Conservation (phyloP, 2,329 filamentous ascomycete genomes). For the Acrodontium crateriforme region DNA sequence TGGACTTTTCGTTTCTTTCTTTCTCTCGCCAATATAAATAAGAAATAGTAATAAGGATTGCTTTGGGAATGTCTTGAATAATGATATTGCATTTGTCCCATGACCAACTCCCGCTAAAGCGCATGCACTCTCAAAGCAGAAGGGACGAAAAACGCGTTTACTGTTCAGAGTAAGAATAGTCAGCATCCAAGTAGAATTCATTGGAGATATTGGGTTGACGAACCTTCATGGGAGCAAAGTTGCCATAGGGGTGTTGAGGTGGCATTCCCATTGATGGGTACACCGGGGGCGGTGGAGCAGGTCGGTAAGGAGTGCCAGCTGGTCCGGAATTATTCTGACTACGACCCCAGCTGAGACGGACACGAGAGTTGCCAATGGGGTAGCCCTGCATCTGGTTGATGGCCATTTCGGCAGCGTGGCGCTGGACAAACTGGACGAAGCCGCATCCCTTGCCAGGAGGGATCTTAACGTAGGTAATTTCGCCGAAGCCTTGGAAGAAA, state of each 20-base stretch:
- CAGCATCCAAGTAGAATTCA: constrained; percentile 3
- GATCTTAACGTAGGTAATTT: constrained; percentile 99
- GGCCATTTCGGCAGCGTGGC: constrained; percentile 97
- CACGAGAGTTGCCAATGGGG: constrained; percentile 95
- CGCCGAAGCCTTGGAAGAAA: constrained; percentile 98
- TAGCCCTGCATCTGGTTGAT: constrained; percentile 99
- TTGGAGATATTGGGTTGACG: constrained; percentile 3
- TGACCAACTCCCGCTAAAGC: constrained; percentile 28
- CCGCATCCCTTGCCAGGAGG: constrained; percentile 97
- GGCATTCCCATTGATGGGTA: constrained; percentile 55
- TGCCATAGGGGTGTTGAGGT: constrained; percentile 48
- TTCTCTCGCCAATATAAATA: no score
- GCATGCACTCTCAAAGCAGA: constrained; percentile 26
- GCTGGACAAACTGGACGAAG: constrained; percentile 98
- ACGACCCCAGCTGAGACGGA: constrained; percentile 92
- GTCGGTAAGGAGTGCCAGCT: constrained; percentile 91
- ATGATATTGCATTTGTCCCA: no score
- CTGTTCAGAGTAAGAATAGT: constrained; percentile 8
- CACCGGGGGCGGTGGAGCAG: constrained; percentile 68
- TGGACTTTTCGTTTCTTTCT: no score
- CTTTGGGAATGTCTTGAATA: no score
- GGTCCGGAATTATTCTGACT: constrained; percentile 98
- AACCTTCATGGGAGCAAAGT: constrained; percentile 56
- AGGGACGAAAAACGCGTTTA: constrained; percentile 23
- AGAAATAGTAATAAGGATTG: no score